Conservation (phyloP, 78 protist species). For the Dictyostelium intermedium region DNA sequence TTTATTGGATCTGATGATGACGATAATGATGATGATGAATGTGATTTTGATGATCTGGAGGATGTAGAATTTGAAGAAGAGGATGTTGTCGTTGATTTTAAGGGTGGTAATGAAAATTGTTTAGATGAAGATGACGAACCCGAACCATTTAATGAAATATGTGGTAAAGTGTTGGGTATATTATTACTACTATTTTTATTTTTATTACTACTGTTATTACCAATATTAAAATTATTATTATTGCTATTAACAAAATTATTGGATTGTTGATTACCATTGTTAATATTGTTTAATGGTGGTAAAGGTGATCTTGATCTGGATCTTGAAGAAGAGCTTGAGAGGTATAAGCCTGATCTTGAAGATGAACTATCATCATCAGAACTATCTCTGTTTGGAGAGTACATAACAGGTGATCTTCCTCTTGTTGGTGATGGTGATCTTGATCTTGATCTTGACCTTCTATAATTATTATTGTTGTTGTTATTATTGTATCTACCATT, state of each 20-base stretch:
- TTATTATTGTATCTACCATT: not conserved
- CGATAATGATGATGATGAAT: not conserved
- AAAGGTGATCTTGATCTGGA: not conserved
- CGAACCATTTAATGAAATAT: not conserved
- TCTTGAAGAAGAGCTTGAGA: not conserved
- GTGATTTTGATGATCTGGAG: not conserved
- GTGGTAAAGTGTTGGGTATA: not conserved
- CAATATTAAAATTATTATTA: not conserved
- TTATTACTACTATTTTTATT: not conserved
- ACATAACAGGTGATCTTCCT: not conserved
- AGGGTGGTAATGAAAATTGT: not conserved
- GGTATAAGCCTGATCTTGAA: not conserved
- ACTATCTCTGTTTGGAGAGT: not conserved
- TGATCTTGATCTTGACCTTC: conserved; percentile 26
- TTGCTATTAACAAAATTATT: not conserved
- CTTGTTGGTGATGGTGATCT: conserved; percentile 11
- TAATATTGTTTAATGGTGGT: not conserved
- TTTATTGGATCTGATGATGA: conserved; percentile 14
- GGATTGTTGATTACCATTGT: not conserved
- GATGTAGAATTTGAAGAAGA: not conserved
- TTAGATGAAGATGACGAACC: not conserved
- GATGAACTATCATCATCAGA: not conserved
- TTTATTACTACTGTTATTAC: not conserved
- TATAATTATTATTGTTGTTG: not conserved
- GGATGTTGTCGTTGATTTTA: conserved; percentile 3